Conservation (phyloP, 2,329 filamentous ascomycete species). For the Botrytis aclada region DNA sequence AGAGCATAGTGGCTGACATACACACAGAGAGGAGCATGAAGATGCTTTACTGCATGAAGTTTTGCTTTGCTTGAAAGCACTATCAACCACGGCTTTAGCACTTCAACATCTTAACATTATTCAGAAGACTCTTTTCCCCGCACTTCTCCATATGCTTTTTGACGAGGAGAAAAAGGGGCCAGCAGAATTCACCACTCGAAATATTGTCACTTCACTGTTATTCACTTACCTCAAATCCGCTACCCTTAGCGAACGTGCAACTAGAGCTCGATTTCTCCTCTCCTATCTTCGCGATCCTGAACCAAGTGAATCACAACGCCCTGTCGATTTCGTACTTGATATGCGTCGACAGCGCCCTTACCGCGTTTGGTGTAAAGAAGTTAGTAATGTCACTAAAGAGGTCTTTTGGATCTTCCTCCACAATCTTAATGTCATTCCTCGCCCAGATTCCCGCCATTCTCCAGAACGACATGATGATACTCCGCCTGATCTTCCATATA, state of each 20-base stretch:
- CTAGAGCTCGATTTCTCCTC: slow-evolving; percentile 71
- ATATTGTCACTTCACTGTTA: slow-evolving; percentile 82
- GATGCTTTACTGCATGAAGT: slow-evolving; percentile 90
- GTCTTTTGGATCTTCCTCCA: slow-evolving; percentile 99
- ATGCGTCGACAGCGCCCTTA: slow-evolving; percentile 88
- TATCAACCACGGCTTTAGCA: slow-evolving; percentile 87
- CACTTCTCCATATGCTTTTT: slow-evolving; percentile 83
- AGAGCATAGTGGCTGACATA: slow-evolving; percentile 35
- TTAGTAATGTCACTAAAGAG: slow-evolving; percentile 90
- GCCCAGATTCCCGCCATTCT: slow-evolving; percentile 45
- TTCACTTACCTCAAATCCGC: slow-evolving; percentile 82
- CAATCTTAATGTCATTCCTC: slow-evolving; percentile 80
- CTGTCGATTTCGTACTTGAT: slow-evolving; percentile 80
- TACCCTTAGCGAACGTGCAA: slow-evolving; percentile 56
- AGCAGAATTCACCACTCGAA: slow-evolving; percentile 90
- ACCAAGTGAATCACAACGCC: slow-evolving; percentile 70
- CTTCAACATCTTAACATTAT: slow-evolving; percentile 78
- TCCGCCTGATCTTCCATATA: slow-evolving; percentile 55
- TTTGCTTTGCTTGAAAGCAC: slow-evolving; percentile 86
- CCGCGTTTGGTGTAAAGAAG: slow-evolving; percentile 90
- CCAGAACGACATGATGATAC: slow-evolving; percentile 27
- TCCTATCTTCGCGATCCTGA: slow-evolving; percentile 76
- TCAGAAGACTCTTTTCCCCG: slow-evolving; percentile 78
- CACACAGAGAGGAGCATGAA: slow-evolving; percentile 83
- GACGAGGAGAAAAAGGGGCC: slow-evolving; percentile 98